These are phyloP conservation scores for Testicularia cyperi DNA, from an alignment of 1,284 basidiomycete genomes.

Conservation along the genomic window DNA sequence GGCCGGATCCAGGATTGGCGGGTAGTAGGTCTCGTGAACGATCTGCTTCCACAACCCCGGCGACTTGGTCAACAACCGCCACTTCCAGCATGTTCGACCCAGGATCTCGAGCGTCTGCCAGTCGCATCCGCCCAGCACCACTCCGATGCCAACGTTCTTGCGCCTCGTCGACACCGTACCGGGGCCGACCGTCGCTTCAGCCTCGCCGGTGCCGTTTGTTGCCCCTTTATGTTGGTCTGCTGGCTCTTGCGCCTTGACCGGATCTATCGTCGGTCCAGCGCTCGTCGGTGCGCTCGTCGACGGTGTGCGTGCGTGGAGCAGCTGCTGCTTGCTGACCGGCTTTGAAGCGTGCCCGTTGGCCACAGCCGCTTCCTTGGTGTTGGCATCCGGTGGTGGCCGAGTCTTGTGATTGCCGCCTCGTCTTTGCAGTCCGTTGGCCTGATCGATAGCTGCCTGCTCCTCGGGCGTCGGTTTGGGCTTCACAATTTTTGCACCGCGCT, in stretches of 20 bases:
- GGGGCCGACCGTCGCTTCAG: background rate
- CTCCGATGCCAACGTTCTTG: constrained; percentile 34
- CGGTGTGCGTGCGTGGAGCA: no score
- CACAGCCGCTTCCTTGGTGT: background rate
- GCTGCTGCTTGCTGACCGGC: constrained; percentile 1
- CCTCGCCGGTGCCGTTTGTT: background rate
- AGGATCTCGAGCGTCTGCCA: constrained; percentile 50
- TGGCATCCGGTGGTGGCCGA: no score
- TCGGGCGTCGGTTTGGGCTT: constrained; percentile 31
- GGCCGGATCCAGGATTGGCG: constrained; percentile 32
- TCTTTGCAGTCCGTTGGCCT: constrained; percentile 6
- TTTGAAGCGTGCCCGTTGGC: constrained; percentile 1
- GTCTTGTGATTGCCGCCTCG: no score
- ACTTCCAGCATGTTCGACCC: constrained; percentile 51
- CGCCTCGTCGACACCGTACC: constrained; percentile 5
- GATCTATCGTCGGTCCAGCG: no score
- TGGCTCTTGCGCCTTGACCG: no score
- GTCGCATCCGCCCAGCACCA: constrained; percentile 50
- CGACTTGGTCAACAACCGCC: constrained; percentile 48
- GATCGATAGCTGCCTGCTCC: constrained; percentile 25
- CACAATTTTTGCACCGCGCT: constrained; percentile 40
- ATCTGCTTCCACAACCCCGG: constrained; percentile 49
- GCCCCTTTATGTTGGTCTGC: no score
- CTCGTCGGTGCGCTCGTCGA: no score
- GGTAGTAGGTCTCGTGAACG: constrained; percentile 46